phyloP scores from a whole-genome alignment of 768 basidiomycete species.

The Suillus decipiens region DNA sequence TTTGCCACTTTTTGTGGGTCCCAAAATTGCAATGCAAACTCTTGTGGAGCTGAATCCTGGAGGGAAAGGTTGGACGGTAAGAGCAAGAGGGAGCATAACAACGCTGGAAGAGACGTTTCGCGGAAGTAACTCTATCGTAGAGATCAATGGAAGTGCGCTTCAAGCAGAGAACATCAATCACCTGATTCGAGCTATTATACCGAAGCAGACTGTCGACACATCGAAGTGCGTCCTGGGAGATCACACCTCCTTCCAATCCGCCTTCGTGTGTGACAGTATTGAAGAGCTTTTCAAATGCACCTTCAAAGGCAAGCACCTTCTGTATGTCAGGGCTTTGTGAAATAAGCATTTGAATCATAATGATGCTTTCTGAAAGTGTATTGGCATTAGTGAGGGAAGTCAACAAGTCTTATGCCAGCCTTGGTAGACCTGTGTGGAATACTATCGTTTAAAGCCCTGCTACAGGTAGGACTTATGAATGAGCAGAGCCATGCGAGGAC shows the following conservation, averaged over 20 bases:
- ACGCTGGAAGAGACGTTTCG: constrained; percentile 73
- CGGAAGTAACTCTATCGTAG: constrained; percentile 87
- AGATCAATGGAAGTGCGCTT: constrained; percentile 19
- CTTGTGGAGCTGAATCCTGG: constrained; percentile 68
- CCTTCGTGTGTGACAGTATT: constrained; percentile 85
- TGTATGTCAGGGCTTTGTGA: constrained; percentile 92
- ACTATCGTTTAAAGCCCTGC: neutral
- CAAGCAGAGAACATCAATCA: constrained; percentile 32
- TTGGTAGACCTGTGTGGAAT: constrained; percentile 2
- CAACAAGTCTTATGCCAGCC: constrained; percentile 4
- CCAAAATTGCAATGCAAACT: constrained; percentile 97
- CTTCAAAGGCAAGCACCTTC: constrained; percentile 95
- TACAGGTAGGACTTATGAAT: neutral
- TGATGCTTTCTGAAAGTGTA: constrained; percentile 66
- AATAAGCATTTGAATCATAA: constrained; percentile 78
- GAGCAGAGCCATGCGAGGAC: neutral
- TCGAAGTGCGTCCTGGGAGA: constrained; percentile 81
- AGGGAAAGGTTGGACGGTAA: constrained; percentile 66
- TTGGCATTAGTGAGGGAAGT: constrained; percentile 1
- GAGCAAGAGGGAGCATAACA: constrained; percentile 67
- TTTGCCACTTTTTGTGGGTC: constrained; percentile 88
- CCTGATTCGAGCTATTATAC: constrained; percentile 95
- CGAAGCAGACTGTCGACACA: constrained; percentile 86
- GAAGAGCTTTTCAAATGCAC: constrained; percentile 95
- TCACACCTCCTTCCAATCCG: constrained; percentile 88